phyloP scores from a whole-genome alignment of 1,284 basidiomycete genomes.

The Microbotryomycetes sp. region DNA sequence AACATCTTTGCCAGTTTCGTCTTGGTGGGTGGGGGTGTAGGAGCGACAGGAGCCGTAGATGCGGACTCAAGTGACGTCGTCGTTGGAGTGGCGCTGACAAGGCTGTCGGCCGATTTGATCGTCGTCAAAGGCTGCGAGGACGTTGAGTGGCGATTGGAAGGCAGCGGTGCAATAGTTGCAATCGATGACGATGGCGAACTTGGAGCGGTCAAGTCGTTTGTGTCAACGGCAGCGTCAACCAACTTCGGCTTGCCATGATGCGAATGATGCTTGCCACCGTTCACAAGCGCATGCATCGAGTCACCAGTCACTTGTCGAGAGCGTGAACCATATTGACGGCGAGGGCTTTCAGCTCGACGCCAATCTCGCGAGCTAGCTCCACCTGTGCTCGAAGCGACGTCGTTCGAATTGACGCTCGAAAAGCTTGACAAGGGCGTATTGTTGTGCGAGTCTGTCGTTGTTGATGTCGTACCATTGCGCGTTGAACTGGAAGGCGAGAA shows the following conservation, averaged over 20 bases:
- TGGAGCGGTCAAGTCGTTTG: constrained; percentile 16
- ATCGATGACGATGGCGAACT: background rate
- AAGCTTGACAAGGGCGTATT: constrained; percentile 27
- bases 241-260: constrained; percentile 16
- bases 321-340: background rate
- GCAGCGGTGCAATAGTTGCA: background rate
- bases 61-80: background rate
- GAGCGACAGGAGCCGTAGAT: background rate
- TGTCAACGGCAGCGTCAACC: constrained; percentile 26
- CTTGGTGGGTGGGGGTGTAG: background rate
- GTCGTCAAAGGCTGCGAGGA: constrained; percentile 1
- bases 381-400: background rate
- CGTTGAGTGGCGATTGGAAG: background rate
- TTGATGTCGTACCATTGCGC: constrained; percentile 12
- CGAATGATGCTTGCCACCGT: background rate
- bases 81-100: background rate
- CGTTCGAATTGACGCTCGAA: constrained; percentile 18
- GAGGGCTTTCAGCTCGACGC: background rate
- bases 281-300: background rate
- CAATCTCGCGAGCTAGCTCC: background rate
- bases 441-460: constrained; percentile 18
- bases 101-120: background rate
- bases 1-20: constrained; percentile 32
- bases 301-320: background rate
- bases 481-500: constrained; percentile 25